phyloP scores from a whole-genome alignment of 805 yeast genomes.

The Starmerella ratchasimensis region DNA sequence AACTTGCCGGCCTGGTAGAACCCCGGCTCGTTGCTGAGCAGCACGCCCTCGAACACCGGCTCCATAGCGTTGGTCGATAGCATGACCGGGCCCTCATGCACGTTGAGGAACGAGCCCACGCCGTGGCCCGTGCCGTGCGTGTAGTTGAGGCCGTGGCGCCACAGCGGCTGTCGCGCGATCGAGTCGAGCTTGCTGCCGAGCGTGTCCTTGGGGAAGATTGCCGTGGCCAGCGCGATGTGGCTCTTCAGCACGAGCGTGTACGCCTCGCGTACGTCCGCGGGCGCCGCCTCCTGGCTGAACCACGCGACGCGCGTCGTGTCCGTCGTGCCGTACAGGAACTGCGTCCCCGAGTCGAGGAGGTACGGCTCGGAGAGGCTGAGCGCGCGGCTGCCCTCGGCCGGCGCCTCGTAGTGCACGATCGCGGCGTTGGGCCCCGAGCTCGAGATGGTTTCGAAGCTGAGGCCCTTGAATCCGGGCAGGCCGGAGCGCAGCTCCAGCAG shows the following conservation, averaged over 20 bases:
- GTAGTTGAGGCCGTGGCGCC: conserved; percentile 74
- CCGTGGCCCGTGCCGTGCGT: conserved; percentile 98
- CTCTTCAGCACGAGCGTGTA: conserved; percentile 87
- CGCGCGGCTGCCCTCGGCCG: conserved; percentile 37
- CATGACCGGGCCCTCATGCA: conserved; percentile 90
- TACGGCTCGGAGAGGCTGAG: conserved; percentile 59
- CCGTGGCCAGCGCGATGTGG: conserved; percentile 69
- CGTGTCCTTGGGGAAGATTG: conserved; percentile 63
- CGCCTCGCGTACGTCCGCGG: conserved; percentile 43
- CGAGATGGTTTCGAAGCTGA: conserved; percentile 61
- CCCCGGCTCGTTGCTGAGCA: conserved; percentile 89
- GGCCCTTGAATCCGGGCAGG: conserved; percentile 36
- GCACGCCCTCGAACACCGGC: conserved; percentile 40
- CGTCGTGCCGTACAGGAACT: conserved; percentile 86
- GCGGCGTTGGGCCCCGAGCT: conserved; percentile 69
- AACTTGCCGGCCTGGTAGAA: conserved; percentile 78
- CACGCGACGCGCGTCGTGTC: conserved; percentile 86
- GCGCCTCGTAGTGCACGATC: conserved; percentile 61
- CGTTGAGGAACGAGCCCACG: conserved; percentile 79
- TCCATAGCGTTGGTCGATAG: conserved; percentile 41
- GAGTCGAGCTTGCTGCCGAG: conserved; percentile 67
- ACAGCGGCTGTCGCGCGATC: conserved; percentile 68
- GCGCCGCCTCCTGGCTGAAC: conserved; percentile 37
- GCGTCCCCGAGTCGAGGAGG: conserved; percentile 83
- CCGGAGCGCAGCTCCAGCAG: conserved; percentile 33